Evolutionary conservation across 257 asterid genomes (phyloP), one percentile per base, ranked within the genome.

Genomic region (Jasminum sambac): DNA sequence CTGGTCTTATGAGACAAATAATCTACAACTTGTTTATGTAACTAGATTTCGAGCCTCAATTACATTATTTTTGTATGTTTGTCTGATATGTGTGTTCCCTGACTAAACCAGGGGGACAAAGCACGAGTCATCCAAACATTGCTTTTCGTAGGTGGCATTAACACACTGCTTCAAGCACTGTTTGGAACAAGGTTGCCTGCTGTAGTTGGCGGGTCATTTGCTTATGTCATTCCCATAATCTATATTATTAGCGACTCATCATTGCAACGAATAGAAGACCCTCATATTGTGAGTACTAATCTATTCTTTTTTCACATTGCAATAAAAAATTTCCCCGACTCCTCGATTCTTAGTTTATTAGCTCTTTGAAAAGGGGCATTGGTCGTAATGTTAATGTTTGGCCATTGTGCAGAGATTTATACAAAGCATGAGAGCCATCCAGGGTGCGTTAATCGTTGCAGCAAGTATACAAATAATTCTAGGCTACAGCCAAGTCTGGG

Each of bases 401-500:
- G 67, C 46, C 17, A 40, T 67, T 69, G 64, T 42, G 71, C 82
- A 94, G 99, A 85, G 99, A 82, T 94, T 94, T 72, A 77, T 86
- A 41, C 93, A 91, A 24, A 83, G 96, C 23, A 94, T 94, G 99
- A 88, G 96, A 83, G 99, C 99, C 71, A 84, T 88, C 80, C 99
- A 94, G 88, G 99, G 99, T 74, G 96, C 99, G 66, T 75, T 94
- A 13, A 94, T 91, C 69, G 91, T 91, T 74, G 98, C 99, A 68
- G 76, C 99, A 8, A 89, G 89, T 81, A 86, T 94, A 74, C 98
- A 91, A 76, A 91, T 94, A 76, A 81, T 94, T 75, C 84, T 94
- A 61, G 99, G 99, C 52, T 91, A 87, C 88, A 94, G 96, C 84
- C 99, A 94, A 88, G 90, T 91, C 38, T 94, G 99, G 99, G 99